Evolutionary conservation across 73 alveolate genomes (phyloP).

Genomic region (Symbiodinium natans): DNA sequence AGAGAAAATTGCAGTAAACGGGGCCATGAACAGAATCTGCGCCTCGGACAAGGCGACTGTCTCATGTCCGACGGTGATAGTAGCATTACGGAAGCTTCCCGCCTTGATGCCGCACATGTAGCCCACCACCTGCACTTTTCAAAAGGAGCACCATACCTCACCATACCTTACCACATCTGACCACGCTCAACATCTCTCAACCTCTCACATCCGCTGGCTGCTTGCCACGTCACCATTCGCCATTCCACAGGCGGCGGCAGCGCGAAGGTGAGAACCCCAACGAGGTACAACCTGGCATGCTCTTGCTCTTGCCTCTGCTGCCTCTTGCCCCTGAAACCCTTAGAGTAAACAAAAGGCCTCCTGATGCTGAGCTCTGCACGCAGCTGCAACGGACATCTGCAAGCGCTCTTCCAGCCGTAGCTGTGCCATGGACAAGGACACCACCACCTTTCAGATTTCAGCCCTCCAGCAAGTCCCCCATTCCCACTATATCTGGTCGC

Average conservation of each 20-base stretch:
- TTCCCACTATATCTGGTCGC: neutral
- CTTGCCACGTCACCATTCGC: neutral
- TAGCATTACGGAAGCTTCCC: neutral
- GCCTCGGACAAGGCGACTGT: neutral
- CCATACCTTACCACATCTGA: no score
- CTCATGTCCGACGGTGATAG: neutral
- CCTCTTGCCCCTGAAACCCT: neutral
- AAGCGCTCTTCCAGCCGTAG: neutral
- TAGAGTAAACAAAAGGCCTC: neutral
- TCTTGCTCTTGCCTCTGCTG: neutral
- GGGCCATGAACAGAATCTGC: conserved; percentile 28
- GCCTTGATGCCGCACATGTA: conserved; percentile 9
- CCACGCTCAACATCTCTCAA: no score
- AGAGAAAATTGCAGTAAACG: neutral
- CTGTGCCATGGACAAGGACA: neutral
- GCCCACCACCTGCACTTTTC: neutral
- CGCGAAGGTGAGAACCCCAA: neutral
- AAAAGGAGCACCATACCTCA: no score
- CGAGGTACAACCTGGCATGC: neutral
- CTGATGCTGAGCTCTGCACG: no score
- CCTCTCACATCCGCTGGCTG: no score
- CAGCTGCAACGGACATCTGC: conserved; percentile 11
- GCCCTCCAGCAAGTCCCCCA: neutral
- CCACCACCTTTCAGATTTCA: neutral
- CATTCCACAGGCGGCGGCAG: neutral